Percentiles rank a stretch among this genome's conserved stretches.
Conservation (phyloP, 768 basidiomycete genomes). For the Wakefieldia striispora region DNA sequence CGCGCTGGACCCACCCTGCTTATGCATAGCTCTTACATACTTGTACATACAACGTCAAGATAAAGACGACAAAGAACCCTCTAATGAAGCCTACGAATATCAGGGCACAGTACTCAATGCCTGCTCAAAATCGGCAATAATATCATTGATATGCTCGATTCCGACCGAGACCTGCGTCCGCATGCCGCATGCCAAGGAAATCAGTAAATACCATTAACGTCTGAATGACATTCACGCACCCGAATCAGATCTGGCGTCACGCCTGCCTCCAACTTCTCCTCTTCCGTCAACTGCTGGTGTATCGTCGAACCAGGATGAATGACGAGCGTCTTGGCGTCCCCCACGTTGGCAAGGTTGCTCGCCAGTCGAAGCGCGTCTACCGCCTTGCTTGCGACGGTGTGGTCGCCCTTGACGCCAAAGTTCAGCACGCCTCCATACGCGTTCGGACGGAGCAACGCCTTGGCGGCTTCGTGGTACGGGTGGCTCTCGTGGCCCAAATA, state of each 20-base stretch:
- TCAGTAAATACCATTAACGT: too few species aligned
- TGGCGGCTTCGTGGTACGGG: conserved; percentile 56
- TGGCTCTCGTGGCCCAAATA: conserved; percentile 72
- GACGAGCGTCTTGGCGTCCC: conserved; percentile 61
- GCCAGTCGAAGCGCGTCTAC: conserved; percentile 73
- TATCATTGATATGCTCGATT: conserved; percentile 45
- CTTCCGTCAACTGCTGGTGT: conserved; percentile 51
- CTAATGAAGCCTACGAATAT: too few species aligned
- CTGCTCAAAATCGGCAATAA: conserved; percentile 46
- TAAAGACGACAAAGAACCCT: too few species aligned
- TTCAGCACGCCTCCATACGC: conserved; percentile 71
- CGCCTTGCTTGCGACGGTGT: conserved; percentile 49
- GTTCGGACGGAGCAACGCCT: conserved; percentile 48
- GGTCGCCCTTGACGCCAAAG: conserved; percentile 70
- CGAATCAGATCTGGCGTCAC: conserved; percentile 58
- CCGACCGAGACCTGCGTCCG: conserved; percentile 42
- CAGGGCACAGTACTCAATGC: conserved; percentile 29
- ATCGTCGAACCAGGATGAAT: conserved; percentile 60
- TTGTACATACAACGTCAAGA: too few species aligned
- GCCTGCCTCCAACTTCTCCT: conserved; percentile 47
- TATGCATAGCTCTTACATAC: too few species aligned
- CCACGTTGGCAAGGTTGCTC: conserved; percentile 72
- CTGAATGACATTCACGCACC: conserved; percentile 32
- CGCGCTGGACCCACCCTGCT: too few species aligned
- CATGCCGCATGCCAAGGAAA: too few species aligned